Evolutionary conservation across 1,139 yeast genomes (phyloP).

Genomic region (Hanseniaspora sp.): DNA sequence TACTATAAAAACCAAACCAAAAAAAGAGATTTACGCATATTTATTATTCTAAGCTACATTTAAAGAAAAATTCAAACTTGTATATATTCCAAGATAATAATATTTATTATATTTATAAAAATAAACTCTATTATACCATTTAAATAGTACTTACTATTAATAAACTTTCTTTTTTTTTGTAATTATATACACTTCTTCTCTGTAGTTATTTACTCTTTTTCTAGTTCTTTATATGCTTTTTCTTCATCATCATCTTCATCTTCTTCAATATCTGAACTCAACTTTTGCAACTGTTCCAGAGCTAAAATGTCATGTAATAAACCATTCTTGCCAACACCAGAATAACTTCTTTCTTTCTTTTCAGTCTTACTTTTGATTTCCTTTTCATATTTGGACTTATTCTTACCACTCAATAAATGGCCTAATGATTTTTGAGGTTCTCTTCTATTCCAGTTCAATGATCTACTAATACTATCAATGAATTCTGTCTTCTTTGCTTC

Average conservation of each 20-base stretch:
- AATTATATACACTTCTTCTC: background rate
- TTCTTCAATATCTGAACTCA: slow-evolving; percentile 3
- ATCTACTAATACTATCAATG: slow-evolving; percentile 71
- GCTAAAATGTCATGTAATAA: slow-evolving; percentile 8
- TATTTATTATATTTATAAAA: no score
- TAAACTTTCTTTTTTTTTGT: no score
- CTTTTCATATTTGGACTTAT: slow-evolving; percentile 33
- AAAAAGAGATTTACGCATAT: background rate
- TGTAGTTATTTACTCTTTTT: background rate
- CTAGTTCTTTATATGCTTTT: background rate
- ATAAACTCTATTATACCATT: no score
- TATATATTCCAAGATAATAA: background rate
- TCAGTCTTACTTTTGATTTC: slow-evolving; percentile 10
- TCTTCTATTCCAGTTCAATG: slow-evolving; percentile 76
- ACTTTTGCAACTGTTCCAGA: slow-evolving; percentile 6
- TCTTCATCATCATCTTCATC: slow-evolving; percentile 9
- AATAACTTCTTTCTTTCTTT: slow-evolving; percentile 5
- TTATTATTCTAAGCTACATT: background rate
- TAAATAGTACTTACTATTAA: no score
- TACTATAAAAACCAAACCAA: background rate
- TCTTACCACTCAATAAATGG: slow-evolving; percentile 40
- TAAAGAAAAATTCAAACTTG: background rate
- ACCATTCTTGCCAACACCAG: slow-evolving; percentile 10
- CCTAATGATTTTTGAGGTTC: slow-evolving; percentile 71
- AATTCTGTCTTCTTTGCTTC: slow-evolving; percentile 65